Evolutionary conservation across 352 stramenopile species (phyloP).

Genomic region (Globisporangium camurandrum): DNA sequence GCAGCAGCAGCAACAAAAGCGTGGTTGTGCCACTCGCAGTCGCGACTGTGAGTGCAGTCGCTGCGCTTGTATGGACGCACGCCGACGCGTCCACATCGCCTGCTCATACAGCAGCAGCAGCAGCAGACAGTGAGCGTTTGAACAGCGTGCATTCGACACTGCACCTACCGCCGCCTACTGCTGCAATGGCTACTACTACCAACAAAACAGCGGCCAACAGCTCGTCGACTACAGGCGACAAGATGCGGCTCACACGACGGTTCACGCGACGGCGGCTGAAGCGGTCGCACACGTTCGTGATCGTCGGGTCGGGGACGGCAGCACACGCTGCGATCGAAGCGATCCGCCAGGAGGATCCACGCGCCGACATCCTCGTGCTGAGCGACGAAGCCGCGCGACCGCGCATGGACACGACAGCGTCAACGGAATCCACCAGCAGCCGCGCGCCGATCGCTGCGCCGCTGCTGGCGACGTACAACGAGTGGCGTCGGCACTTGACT

Average conservation of each 20-base stretch:
- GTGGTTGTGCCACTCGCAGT: background rate
- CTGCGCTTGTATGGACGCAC: slow-evolving; percentile 5
- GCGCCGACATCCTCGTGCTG: slow-evolving; percentile 85
- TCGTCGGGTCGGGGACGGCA: slow-evolving; percentile 83
- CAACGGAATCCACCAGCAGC: slow-evolving; percentile 5
- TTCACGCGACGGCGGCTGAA: slow-evolving; percentile 67
- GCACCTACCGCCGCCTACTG: slow-evolving; percentile 3
- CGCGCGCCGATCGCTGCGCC: slow-evolving; percentile 31
- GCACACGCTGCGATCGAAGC: slow-evolving; percentile 88
- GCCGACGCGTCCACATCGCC: background rate
- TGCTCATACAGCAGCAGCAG: slow-evolving; percentile 1
- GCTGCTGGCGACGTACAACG: slow-evolving; percentile 85
- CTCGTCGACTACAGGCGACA: slow-evolving; percentile 9
- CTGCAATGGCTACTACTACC: background rate
- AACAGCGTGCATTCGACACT: too few species aligned
- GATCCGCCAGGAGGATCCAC: slow-evolving; percentile 72
- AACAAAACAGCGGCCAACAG: background rate
- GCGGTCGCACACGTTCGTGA: slow-evolving; percentile 84
- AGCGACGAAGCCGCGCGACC: slow-evolving; percentile 71
- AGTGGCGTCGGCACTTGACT: slow-evolving; percentile 84
- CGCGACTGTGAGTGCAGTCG: background rate
- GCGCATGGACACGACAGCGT: slow-evolving; percentile 43
- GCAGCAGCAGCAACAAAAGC: background rate
- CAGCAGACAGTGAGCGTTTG: background rate
- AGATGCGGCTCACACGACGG: slow-evolving; percentile 39